Evolutionary conservation across 2,329 filamentous ascomycete genomes (phyloP).

Genomic region (Trichoderma oligosporum): DNA sequence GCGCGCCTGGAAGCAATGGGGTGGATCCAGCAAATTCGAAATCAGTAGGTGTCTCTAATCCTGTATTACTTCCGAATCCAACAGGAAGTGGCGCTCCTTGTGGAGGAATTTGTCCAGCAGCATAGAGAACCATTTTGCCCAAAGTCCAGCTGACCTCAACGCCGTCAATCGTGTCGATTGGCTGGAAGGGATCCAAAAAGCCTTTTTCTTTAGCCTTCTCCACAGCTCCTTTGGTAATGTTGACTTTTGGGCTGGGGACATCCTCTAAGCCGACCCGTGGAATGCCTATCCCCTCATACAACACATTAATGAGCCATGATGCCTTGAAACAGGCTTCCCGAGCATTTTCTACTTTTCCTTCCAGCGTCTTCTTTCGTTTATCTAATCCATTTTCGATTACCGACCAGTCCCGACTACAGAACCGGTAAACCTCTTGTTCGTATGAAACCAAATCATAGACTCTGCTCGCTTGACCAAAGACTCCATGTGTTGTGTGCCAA

Average conservation of each 20-base stretch:
- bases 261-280: conserved; percentile 78
- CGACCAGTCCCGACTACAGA: conserved; percentile 80
- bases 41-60: conserved; percentile 61
- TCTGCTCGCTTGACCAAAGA: conserved; percentile 76
- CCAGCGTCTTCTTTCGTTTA: conserved; percentile 66
- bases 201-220: conserved; percentile 68
- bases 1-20: conserved; percentile 30
- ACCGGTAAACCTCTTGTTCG: conserved; percentile 76
- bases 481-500: conserved; percentile 96
- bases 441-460: conserved; percentile 90
- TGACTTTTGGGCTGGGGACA: conserved; percentile 50
- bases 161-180: conserved; percentile 85
- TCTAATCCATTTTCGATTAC: conserved; percentile 65
- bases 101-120: conserved; percentile 78
- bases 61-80: conserved; percentile 85
- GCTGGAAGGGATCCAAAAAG: conserved; percentile 81
- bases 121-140: conserved; percentile 94
- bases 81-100: conserved; percentile 61
- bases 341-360: conserved; percentile 73
- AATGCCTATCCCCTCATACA: conserved; percentile 93
- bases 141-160: conserved; percentile 96
- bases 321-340: conserved; percentile 95
- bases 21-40: conserved; percentile 77
- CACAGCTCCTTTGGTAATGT: conserved; percentile 67
- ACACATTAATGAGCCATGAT: conserved; percentile 93